A percentile compares a stretch with the other conserved stretches of the same genome.
phyloP scores from a whole-genome alignment of 495 filamentous ascomycete species.

The Penicillium flavigenum region DNA sequence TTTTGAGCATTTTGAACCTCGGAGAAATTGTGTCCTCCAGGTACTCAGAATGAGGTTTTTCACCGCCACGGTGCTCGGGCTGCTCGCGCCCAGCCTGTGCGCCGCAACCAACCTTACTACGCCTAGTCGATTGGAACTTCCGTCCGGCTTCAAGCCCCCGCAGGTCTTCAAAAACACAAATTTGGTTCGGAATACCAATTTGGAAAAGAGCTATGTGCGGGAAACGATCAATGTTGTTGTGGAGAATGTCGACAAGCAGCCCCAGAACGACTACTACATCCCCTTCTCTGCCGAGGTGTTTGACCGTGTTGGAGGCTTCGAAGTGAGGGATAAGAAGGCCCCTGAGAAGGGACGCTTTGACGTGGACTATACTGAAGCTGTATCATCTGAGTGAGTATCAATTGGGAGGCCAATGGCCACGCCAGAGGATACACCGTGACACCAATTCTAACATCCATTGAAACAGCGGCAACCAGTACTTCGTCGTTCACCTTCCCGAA shows the following conservation, averaged over 20 bases:
- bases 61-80: conserved; percentile 43
- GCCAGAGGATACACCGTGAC: conserved; percentile 6
- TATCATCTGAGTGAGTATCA: conserved; percentile 31
- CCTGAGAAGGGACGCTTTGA: conserved; percentile 62
- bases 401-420: conserved; percentile 28
- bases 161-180: conserved; percentile 91
- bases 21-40: conserved; percentile 31
- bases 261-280: conserved; percentile 86
- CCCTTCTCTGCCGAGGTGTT: conserved; percentile 76
- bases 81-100: conserved; percentile 41
- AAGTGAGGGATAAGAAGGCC: conserved; percentile 88
- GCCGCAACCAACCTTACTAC: conserved; percentile 31
- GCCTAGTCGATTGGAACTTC: conserved; percentile 51
- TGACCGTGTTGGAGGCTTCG: conserved; percentile 75
- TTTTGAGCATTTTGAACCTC: conserved; percentile 24
- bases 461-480: conserved; percentile 75
- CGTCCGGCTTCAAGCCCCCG: conserved; percentile 76
- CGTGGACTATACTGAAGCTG: conserved; percentile 56
- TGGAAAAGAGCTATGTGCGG: conserved; percentile 87
- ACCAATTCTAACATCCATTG: conserved; percentile 6
- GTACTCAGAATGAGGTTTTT: conserved; percentile 44
- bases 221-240: conserved; percentile 91
- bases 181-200: conserved; percentile 81
- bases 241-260: conserved; percentile 75
- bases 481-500: conserved; percentile 71